Evolutionary conservation across 1,284 basidiomycete genomes (phyloP).

Genomic region (Ceratobasidium sp.): DNA sequence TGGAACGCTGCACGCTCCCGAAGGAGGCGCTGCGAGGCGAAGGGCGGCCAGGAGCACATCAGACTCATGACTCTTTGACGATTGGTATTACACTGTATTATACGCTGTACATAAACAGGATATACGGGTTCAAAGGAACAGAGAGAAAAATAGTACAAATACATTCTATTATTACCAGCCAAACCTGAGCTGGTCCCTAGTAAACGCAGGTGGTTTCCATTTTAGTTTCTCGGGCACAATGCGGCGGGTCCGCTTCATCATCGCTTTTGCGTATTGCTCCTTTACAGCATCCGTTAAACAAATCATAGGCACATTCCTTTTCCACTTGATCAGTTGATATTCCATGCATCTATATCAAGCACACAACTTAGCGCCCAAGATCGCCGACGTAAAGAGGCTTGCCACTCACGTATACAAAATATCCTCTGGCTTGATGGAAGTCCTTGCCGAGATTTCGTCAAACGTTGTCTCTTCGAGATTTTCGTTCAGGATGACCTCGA

Average conservation of each 20-base stretch:
- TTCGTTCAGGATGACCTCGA: constrained; percentile 83
- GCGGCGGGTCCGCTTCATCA: constrained; percentile 77
- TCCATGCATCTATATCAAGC: constrained; percentile 79
- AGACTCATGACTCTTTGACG: not conserved
- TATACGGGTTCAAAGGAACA: not conserved
- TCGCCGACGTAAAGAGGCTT: constrained; percentile 19
- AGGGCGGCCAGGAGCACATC: constrained; percentile 12
- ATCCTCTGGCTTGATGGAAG: constrained; percentile 95
- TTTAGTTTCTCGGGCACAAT: constrained; percentile 83
- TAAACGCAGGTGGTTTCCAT: constrained; percentile 96
- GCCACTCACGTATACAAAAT: constrained; percentile 93
- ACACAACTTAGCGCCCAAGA: constrained; percentile 41
- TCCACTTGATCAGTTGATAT: constrained; percentile 94
- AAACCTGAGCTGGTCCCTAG: constrained; percentile 86
- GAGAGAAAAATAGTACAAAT: constrained; percentile 8
- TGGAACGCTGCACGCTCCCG: constrained; percentile 4
- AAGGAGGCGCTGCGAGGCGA: constrained; percentile 17
- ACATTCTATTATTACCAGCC: constrained; percentile 65
- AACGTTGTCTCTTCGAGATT: constrained; percentile 84
- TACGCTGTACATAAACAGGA: constrained; percentile 16
- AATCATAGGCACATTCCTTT: constrained; percentile 94
- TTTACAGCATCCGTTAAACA: constrained; percentile 90
- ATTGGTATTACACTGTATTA: constrained; percentile 36
- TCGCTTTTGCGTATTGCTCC: constrained; percentile 87
- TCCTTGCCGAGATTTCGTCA: constrained; percentile 97